A percentile compares a stretch with the other conserved stretches of the same genome.
Evolutionary conservation across 2,329 filamentous ascomycete genomes (phyloP).

Genomic region (Aspergillus sp.): DNA sequence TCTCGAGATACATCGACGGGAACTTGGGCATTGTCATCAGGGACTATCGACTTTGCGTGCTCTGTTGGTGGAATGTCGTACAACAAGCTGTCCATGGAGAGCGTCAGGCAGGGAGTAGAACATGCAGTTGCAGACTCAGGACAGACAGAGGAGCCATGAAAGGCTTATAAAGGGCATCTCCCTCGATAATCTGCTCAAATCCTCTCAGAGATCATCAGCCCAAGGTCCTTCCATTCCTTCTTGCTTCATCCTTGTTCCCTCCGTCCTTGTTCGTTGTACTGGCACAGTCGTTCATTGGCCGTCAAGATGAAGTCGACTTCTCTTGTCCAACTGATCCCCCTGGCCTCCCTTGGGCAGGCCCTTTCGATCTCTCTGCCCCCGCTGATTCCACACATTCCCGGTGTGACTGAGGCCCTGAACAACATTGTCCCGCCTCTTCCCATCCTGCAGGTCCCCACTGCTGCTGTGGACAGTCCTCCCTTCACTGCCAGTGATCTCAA

Average conservation of each 20-base stretch:
- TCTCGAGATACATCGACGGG: background rate
- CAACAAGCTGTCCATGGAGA: background rate
- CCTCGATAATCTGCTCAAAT: constrained; percentile 9
- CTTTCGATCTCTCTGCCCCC: constrained; percentile 47
- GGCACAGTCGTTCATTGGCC: background rate
- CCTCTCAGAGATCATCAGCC: constrained; percentile 3
- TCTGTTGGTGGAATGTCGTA: background rate
- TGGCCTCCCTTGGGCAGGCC: constrained; percentile 20
- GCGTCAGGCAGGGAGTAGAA: background rate
- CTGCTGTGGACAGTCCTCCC: constrained; percentile 35
- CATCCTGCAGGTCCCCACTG: constrained; percentile 60
- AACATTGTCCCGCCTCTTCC: constrained; percentile 55
- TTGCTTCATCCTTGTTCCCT: background rate
- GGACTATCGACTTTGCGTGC: constrained; percentile 8
- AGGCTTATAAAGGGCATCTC: background rate
- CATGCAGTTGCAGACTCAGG: background rate
- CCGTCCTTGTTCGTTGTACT: background rate
- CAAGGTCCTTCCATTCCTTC: background rate
- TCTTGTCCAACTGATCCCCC: constrained; percentile 12
- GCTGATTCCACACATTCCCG: constrained; percentile 59
- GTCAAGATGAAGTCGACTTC: constrained; percentile 2
- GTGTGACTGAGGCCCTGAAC: constrained; percentile 58
- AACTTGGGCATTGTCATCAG: background rate
- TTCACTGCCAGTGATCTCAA: constrained; percentile 57
- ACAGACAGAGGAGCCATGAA: background rate